Percentiles rank a stretch among this genome's conserved stretches.
Evolutionary conservation across 2,329 filamentous ascomycete genomes (phyloP).

Genomic region (Cladosporium sp.): DNA sequence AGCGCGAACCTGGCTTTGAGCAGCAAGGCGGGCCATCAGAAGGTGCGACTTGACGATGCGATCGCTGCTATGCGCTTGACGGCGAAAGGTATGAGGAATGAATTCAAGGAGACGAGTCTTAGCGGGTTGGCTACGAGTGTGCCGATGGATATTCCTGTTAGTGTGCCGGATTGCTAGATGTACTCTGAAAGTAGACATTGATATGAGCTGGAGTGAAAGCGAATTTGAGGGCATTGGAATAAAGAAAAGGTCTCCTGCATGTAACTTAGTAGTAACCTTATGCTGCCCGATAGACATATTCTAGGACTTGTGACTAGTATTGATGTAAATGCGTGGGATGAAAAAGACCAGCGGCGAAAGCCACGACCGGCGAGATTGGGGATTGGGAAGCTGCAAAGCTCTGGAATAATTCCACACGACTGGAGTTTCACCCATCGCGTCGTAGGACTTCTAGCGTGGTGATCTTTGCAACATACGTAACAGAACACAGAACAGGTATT

Average conservation of each 20-base stretch:
- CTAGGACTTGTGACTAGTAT: no score
- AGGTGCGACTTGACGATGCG: constrained; percentile 54
- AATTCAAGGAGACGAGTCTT: constrained; percentile 57
- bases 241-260: not conserved
- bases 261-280: no score
- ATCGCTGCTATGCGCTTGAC: constrained; percentile 56
- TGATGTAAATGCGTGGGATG: no score
- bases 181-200: not conserved
- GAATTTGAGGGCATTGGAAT: not conserved
- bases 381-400: not conserved
- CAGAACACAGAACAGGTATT: not conserved
- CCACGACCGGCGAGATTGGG: no score
- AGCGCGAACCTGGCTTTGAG: constrained; percentile 55
- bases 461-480: not conserved
- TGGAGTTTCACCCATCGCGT: not conserved
- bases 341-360: no score
- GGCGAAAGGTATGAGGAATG: constrained; percentile 55
- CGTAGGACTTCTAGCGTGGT: not conserved
- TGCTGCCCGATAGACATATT: no score
- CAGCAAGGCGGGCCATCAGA: constrained; percentile 48
- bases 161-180: constrained; percentile 54
- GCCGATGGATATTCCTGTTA: constrained; percentile 54
- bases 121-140: constrained; percentile 56
- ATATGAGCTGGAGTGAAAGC: not conserved
- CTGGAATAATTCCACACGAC: not conserved